Evolutionary conservation across 2,329 filamentous ascomycete genomes (phyloP).

Genomic region (Pseudocercospora cruenta): DNA sequence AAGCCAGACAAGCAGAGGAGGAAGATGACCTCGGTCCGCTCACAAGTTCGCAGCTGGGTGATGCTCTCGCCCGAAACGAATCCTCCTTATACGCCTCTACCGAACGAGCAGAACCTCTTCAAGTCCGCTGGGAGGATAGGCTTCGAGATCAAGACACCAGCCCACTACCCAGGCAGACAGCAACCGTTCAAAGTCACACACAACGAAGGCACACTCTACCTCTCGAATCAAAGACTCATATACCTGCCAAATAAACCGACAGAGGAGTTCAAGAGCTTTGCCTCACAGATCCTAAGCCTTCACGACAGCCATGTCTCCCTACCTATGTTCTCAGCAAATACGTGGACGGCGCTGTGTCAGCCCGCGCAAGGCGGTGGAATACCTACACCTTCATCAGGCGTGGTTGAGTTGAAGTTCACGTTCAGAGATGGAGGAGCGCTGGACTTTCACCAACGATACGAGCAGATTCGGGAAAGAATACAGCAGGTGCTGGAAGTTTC

Average conservation of each 20-base stretch:
- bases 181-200: conserved; percentile 38
- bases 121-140: conserved; percentile 78
- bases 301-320: conserved; percentile 84
- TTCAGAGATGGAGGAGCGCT: conserved; percentile 96
- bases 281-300: conserved; percentile 82
- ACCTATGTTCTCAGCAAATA: conserved; percentile 90
- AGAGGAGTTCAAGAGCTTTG: conserved; percentile 78
- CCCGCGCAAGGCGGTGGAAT: conserved; percentile 84
- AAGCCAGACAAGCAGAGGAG: background rate
- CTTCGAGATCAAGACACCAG: conserved; percentile 60
- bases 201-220: conserved; percentile 31
- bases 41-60: conserved; percentile 69
- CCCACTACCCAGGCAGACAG: conserved; percentile 68
- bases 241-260: conserved; percentile 78
- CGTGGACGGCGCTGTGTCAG: conserved; percentile 79
- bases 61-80: conserved; percentile 73
- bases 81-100: conserved; percentile 74
- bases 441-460: conserved; percentile 82
- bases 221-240: conserved; percentile 66
- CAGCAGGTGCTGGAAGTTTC: conserved; percentile 78
- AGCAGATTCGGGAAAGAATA: conserved; percentile 80
- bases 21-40: conserved; percentile 18
- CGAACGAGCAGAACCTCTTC: conserved; percentile 79
- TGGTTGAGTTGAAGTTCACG: conserved; percentile 79
- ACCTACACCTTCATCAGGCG: conserved; percentile 68